Evolutionary conservation across 2,329 filamentous ascomycete genomes (phyloP), one percentile per base, ranked within the genome.

Genomic region (Aspergillus ochraceus): DNA sequence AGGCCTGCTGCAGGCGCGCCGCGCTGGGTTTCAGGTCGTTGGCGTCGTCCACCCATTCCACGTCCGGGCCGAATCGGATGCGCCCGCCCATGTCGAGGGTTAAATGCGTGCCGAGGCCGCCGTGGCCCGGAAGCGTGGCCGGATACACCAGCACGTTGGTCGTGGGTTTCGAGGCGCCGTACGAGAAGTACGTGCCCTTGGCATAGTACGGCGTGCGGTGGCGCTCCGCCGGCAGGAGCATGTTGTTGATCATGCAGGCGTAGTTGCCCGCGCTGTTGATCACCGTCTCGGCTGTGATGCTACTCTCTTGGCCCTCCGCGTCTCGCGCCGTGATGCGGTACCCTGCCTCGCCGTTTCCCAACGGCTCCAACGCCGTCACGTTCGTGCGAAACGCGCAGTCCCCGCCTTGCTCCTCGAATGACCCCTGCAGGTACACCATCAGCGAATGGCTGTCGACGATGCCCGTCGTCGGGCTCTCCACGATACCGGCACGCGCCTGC

Each of bases 141-240:
- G 95, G 95, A 71, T 98, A 99, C 54, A 99, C 82, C 22, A 99
- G 85, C 0, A 90, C 91, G 2, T 77, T 80, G 11, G 93, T 86
- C 46, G 78, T 82, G 0, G 92, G 93, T 1, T 71, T 71, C 0
- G 88, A 85, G 1, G 86, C 80, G 0, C 83, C 77, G 79, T 97
- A 98, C 30, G 89, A 90, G 79, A 96, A 98, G 80, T 99, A 99
- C 61, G 91, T 94, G 0, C 95, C 95, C 79, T 99, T 99, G 60
- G 94, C 94, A 77, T 90, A 98, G 80, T 86, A 90, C 5, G 92
- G 84, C 24, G 76, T 84, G 45, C 80, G 79, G 54, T 86, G 86
- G 5, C 83, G 77, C 0, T 79, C 74, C 0, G 67, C 32, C 0
- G 78, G 67, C 0, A 91, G 82, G 42, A 98, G 85, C 84, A 93